A percentile compares a stretch with the other conserved stretches of the same genome.
phyloP scores from a whole-genome alignment of 352 stramenopile genomes.

The Globisporangium cederbergense region DNA sequence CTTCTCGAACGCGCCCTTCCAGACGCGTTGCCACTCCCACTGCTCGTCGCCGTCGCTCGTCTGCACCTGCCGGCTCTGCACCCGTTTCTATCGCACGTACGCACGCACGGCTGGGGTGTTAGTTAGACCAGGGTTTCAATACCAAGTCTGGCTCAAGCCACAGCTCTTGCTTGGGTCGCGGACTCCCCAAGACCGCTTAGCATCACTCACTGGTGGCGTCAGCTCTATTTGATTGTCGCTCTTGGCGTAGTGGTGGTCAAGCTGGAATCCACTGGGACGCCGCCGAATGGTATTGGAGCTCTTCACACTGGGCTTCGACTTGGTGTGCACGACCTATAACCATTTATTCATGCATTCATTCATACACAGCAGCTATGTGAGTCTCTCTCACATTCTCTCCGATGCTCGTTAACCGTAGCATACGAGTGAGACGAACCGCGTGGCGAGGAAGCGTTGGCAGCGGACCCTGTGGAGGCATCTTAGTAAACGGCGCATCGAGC shows the following conservation, averaged over 20 bases:
- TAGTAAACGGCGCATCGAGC: slow-evolving; percentile 54
- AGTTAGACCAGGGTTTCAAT: background rate
- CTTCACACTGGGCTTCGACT: background rate
- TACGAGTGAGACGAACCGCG: slow-evolving; percentile 22
- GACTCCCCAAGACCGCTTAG: background rate
- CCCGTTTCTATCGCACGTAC: slow-evolving; percentile 14
- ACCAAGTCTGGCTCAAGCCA: background rate
- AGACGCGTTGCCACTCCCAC: slow-evolving; percentile 67
- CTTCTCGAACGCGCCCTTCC: slow-evolving; percentile 68
- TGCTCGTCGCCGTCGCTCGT: slow-evolving; percentile 60
- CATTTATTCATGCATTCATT: too few relatives aligned
- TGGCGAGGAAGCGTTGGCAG: slow-evolving; percentile 45
- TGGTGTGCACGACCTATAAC: background rate
- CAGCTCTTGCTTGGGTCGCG: background rate
- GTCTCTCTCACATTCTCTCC: background rate
- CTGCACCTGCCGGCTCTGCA: slow-evolving; percentile 48
- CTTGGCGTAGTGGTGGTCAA: background rate
- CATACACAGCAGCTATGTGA: background rate
- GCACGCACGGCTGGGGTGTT: background rate
- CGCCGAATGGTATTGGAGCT: background rate
- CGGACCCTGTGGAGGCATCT: slow-evolving; percentile 59
- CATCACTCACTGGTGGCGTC: background rate
- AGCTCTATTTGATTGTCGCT: background rate
- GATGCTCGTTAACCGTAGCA: background rate
- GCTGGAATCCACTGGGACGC: background rate